Evolutionary conservation across 257 asterid genomes (phyloP), one percentile per base, ranked within the genome.

Genomic region (Primulina huaijiensis): DNA sequence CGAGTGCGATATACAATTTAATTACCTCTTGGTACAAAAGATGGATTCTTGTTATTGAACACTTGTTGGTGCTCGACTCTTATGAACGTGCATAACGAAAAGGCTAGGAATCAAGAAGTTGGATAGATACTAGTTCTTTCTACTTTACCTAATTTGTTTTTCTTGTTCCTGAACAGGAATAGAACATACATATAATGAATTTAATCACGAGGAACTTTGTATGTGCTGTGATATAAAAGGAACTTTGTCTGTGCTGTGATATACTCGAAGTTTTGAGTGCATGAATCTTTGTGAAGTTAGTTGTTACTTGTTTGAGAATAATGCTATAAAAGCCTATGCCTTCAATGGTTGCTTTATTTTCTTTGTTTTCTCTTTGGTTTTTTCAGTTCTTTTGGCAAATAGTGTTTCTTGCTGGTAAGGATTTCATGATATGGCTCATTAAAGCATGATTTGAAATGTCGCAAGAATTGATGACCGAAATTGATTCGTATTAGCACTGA

Each of bases 311-410:
- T 57, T 19, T 29, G 7, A 55, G 43, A 6, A 34, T 34, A 65
- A 62, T 53, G 34, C 60, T 10, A 58, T 3, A 40, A 62, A 62
- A 71, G 17, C 31, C 35, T 29, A 10, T 29, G 55, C 2, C 59
- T 46, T 67, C 69, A 60, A 20, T 68, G 65, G 52, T 35, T 66
- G 69, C 50, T 62, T 31, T 55, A 35, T 43, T 74, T 35, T 71
- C 66, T 8, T 27, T 55, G 60, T 52, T 65, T 46, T 57, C 14
- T 67, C 38, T 23, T 62, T 29, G 17, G 62, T 29, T 25, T 34
- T 19, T 59, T 78, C 31, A 3, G 67, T 53, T 79, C 73, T 34
- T 68, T 64, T 43, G 14, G 33, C 57, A 56, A 40, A 55, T 12
- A 38, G 38, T 11, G 30, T 52, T 14, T 30, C 17, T 55, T 14